Evolutionary conservation across 1,139 yeast genomes (phyloP), one percentile per base, ranked within the genome.

Genomic region (Saccharomyces hybrid): DNA sequence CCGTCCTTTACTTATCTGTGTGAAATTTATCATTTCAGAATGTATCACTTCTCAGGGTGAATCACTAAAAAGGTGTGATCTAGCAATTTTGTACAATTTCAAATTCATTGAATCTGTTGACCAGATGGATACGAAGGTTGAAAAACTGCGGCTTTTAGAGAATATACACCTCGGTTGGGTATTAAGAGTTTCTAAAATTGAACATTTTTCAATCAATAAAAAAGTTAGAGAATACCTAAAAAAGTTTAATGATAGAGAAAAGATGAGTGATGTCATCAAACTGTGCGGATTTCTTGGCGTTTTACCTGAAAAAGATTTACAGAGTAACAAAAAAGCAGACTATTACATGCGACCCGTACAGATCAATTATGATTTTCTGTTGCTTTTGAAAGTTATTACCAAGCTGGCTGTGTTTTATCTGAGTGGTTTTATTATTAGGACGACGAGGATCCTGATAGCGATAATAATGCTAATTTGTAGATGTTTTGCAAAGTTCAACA

Each of bases 201-300:
- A 38, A 16, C 44, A 38, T 38, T 9, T 9, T 16, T n/a, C 11
- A 3, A 38, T 56, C 26, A 69, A 66, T 42, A 58, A 47, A 27
- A 42, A 58, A 1, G 58, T 55, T n/a, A 51, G 60, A 44, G 53
- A 42, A 8, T 38, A 60, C 21, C 54, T 61, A 2, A 32, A 54
- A 4, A 51, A 52, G 16, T 51, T 57, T 3, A 55, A 62, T 7
- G 55, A 56, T 24, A 51, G 57, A 31, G 68, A 67, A 42, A 79
- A 79, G 64, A 73, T 83, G 8, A 77, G 81, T 1, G 81, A 81
- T 50, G 81, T 95, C 0, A 79, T 88, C 42, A 79, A 83, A 60
- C 66, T 81, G 28, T 86, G 80, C 67, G 96, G 96, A 0, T 58
- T 63, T 53, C 51, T 68, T 12, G 70, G 67, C 3, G 61, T 64